Evolutionary conservation across 805 yeast species (phyloP).

Genomic region (Kuraishia ogatae): DNA sequence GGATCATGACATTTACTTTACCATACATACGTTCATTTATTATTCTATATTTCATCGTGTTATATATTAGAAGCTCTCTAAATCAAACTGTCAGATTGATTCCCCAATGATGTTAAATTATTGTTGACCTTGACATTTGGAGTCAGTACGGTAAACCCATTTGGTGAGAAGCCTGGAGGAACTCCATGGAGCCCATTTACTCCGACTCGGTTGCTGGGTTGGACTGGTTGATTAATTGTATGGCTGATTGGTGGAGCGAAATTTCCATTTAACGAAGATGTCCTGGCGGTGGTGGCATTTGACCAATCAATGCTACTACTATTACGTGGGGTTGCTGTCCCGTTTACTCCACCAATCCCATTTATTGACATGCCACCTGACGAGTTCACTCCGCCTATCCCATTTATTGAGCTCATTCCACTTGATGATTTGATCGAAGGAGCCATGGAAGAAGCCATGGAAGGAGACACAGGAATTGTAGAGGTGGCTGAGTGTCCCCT

Average conservation of each 20-base stretch:
- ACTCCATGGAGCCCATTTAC: not conserved
- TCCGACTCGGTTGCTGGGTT: not conserved
- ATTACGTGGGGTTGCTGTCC: not conserved
- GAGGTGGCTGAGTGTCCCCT: not conserved
- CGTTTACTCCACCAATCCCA: not conserved
- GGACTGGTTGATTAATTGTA: not conserved
- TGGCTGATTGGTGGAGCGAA: conserved; percentile 1
- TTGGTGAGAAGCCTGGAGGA: not conserved
- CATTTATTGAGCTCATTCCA: not conserved
- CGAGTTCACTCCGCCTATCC: not conserved
- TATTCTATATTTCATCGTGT: too few species aligned
- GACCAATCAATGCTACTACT: not conserved
- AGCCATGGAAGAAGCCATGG: not conserved
- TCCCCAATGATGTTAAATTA: not conserved
- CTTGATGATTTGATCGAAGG: not conserved
- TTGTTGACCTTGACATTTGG: not conserved
- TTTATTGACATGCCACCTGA: not conserved
- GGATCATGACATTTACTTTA: too few species aligned
- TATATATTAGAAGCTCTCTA: not conserved
- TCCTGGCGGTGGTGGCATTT: not conserved
- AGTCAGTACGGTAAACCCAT: not conserved
- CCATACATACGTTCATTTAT: not conserved
- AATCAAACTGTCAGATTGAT: conserved; percentile 1
- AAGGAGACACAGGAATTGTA: too few species aligned
- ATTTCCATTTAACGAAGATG: conserved; percentile 1